Base-by-base conservation (phyloP, 805 yeast genomes). In the Myxozyma neglecta region DNA sequence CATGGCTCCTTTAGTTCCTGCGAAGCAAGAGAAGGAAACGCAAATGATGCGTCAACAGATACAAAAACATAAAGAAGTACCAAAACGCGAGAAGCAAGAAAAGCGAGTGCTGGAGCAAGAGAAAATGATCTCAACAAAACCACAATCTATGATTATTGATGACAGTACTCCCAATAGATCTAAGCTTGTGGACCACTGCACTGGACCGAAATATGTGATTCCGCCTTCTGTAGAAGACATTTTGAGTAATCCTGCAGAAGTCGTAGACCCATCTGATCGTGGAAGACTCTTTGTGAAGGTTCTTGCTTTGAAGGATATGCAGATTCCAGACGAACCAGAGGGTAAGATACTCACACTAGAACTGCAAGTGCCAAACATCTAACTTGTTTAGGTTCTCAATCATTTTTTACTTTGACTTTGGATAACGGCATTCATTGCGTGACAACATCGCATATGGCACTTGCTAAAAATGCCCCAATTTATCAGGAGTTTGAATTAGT, bases 351-450 rank as follows among this genome's bases (percentile, higher is more conserved):
- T 34, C 20, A 34, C 8, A 39, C 8, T 14, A 9, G 9, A 24
- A 18, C 14, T 42, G 35, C 80, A 13, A 68, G 24, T 40, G 24
- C 14, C 36, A 6, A 37, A 5, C 6, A 81, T 13, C 53, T 50
- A 35, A 20, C 20, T n/a, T 34, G 69, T 32, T 64, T 65, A 11
- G 81, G 77, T 46, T 20, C 57, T 6, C 72, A 78, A 37, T 83
- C 82, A 1, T 72, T 76, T 16, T 81, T 84, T 69, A 77, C 80
- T 32, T 67, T 85, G 16, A 71, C 74, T 18, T 75, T 87, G 57
- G 97, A 91, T 72, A 91, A 91, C 71, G 96, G 96, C 6, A 83
- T 85, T 43, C 96, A 91, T 71, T 82, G 89, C 61, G 81, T 89
- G 52, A 82, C 85, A 42, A 90, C 96, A 0, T 82, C 85, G 8